Percentiles rank a stretch among this genome's conserved stretches.
phyloP scores from a whole-genome alignment of 192 early-diverging fungal genomes.

The Entomortierella beljakovae region DNA sequence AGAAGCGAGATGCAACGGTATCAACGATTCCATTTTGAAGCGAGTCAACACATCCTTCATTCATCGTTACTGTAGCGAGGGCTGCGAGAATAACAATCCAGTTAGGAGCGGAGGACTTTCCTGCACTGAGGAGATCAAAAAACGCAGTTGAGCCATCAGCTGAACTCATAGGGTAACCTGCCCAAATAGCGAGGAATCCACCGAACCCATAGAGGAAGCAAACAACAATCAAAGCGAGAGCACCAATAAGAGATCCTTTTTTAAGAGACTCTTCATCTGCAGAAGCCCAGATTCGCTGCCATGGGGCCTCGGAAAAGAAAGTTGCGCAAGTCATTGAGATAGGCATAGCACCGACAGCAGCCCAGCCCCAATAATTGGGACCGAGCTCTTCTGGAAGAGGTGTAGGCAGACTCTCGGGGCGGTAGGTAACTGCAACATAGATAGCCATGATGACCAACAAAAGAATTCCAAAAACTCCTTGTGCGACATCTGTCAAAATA shows the following conservation, averaged over 20 bases:
- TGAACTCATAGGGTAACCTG: conserved; percentile 59
- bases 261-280: conserved; percentile 69
- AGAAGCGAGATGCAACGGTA: conserved; percentile 67
- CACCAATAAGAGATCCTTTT: conserved; percentile 66
- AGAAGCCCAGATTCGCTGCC: conserved; percentile 82
- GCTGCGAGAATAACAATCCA: conserved; percentile 73
- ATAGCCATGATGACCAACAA: conserved; percentile 66
- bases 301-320: conserved; percentile 77
- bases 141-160: conserved; percentile 68
- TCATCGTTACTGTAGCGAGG: conserved; percentile 70
- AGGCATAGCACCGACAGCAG: conserved; percentile 71
- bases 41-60: conserved; percentile 75
- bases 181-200: conserved; percentile 75
- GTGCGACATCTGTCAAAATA: conserved; percentile 72
- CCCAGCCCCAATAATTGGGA: conserved; percentile 74
- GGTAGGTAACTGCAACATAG: conserved; percentile 65
- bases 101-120: conserved; percentile 43
- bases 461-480: conserved; percentile 65
- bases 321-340: conserved; percentile 70
- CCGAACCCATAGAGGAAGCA: conserved; percentile 69
- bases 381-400: conserved; percentile 64
- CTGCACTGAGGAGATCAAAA: conserved; percentile 71
- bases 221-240: conserved; percentile 64
- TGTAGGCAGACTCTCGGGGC: conserved; percentile 57
- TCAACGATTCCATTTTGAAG: conserved; percentile 76